Conservation (phyloP, 176 grass and related monocot genomes). For the Lolium perenne region DNA sequence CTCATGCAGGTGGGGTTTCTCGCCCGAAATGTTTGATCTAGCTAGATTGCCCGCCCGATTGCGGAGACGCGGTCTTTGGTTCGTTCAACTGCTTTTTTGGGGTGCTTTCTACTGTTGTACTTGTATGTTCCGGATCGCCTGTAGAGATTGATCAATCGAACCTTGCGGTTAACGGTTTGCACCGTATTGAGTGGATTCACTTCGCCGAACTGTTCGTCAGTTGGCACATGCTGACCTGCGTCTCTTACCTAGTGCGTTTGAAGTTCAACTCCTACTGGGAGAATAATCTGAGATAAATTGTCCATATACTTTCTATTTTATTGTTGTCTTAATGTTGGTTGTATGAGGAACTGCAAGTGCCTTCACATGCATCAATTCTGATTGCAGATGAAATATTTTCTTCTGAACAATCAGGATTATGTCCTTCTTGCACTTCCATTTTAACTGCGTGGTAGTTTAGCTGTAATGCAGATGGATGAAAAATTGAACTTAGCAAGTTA, state of each 20-base stretch:
- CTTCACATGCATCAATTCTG: neutral
- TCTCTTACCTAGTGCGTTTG: neutral
- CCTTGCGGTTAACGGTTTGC: neutral
- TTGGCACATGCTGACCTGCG: neutral
- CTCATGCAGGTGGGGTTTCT: constrained; percentile 81
- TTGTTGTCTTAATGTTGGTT: neutral
- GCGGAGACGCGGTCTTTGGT: constrained; percentile 2
- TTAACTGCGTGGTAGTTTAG: neutral
- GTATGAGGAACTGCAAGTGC: neutral
- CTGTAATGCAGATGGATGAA: neutral
- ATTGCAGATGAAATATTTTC: neutral
- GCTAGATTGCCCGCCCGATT: constrained; percentile 25
- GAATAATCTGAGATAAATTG: neutral
- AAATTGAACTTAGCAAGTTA: neutral
- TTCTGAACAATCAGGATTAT: neutral
- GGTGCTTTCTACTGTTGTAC: neutral
- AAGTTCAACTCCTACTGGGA: neutral
- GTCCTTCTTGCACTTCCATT: neutral
- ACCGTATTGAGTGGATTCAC: constrained; percentile 6
- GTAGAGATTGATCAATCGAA: neutral
- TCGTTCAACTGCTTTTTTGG: neutral
- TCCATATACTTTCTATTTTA: neutral
- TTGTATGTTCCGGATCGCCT: neutral
- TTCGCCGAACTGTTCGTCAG: neutral
- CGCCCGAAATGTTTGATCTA: constrained; percentile 30